Conservation (phyloP, 768 basidiomycete genomes). For the Clavaria fumosa region DNA sequence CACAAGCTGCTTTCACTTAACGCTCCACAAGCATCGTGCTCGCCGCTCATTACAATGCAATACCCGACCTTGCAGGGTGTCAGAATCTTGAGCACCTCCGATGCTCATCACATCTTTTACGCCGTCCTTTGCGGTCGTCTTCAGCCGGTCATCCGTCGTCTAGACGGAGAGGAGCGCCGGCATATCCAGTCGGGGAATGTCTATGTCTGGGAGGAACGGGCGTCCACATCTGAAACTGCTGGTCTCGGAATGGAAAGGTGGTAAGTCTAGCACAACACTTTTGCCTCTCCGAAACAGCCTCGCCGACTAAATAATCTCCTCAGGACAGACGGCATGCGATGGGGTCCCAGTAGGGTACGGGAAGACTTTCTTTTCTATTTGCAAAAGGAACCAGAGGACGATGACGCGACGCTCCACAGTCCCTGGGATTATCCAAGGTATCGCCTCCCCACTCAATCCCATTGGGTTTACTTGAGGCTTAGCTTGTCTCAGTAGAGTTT, state of each 20-base stretch:
- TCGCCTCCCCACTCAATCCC: constrained; percentile 5
- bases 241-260: constrained; percentile 82
- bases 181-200: constrained; percentile 64
- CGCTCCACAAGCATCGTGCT: constrained; percentile 6
- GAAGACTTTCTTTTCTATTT: constrained; percentile 77
- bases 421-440: background rate
- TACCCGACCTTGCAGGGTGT: constrained; percentile 61
- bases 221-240: constrained; percentile 65
- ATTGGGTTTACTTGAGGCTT: background rate
- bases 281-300: too few species aligned
- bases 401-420: constrained; percentile 20
- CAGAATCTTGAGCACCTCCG: constrained; percentile 62
- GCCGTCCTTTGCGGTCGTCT: constrained; percentile 54
- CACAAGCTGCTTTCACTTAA: background rate
- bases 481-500: constrained; percentile 13
- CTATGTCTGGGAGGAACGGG: constrained; percentile 82
- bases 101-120: constrained; percentile 71
- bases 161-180: constrained; percentile 70
- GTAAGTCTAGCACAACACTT: too few species aligned
- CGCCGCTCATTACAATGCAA: constrained; percentile 36
- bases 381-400: constrained; percentile 57
- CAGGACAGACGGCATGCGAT: constrained; percentile 60
- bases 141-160: constrained; percentile 64
- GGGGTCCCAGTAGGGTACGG: constrained; percentile 60
- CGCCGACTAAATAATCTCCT: too few species aligned